Conservation (phyloP, 345 rosid genomes). For the Sisymbrium irio region DNA sequence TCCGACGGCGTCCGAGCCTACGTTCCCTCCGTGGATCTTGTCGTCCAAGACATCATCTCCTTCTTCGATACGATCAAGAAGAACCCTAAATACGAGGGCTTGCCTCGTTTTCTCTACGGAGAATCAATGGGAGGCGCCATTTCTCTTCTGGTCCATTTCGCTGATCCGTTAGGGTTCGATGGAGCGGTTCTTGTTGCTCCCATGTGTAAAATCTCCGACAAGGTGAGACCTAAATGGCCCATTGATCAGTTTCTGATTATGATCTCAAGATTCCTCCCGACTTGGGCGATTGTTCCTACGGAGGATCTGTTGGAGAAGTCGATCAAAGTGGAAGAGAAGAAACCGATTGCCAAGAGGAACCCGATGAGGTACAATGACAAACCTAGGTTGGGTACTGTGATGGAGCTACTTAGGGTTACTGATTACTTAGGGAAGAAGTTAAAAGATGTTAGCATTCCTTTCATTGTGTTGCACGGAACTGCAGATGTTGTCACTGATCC, state of each 20-base stretch:
- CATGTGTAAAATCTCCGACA: conserved; percentile 82
- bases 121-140: conserved; percentile 92
- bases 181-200: conserved; percentile 81
- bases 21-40: conserved; percentile 66
- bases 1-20: conserved; percentile 65
- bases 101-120: conserved; percentile 66
- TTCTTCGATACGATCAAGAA: conserved; percentile 53
- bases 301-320: conserved; percentile 59
- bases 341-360: conserved; percentile 50
- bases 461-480: conserved; percentile 66
- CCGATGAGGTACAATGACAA: conserved; percentile 70
- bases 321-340: conserved; percentile 63
- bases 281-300: conserved; percentile 70
- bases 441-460: conserved; percentile 56
- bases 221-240: conserved; percentile 76
- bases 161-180: conserved; percentile 49
- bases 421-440: conserved; percentile 48
- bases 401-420: conserved; percentile 69
- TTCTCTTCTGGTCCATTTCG: conserved; percentile 57
- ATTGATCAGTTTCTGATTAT: conserved; percentile 51
- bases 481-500: conserved; percentile 83
- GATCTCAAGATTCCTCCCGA: conserved; percentile 67
- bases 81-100: conserved; percentile 35
- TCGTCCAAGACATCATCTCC: conserved; percentile 54
- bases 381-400: conserved; percentile 78